Base-by-base conservation (phyloP, 352 stramenopile species). In the Pythium plurisporium region DNA sequence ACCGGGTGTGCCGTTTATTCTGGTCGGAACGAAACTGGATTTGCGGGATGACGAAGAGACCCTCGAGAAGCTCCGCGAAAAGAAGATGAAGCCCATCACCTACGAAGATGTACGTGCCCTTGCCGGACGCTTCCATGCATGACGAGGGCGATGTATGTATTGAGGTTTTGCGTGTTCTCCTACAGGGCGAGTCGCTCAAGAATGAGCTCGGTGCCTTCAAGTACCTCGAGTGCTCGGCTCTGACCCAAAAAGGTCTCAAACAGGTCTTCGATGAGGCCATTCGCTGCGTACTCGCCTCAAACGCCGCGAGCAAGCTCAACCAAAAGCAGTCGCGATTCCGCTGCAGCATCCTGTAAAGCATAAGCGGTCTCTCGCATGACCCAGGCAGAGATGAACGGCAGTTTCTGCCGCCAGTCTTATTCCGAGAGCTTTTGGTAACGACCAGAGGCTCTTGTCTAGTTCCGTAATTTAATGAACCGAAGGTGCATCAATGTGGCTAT, bases 1-100 rank as follows among this genome's bases (percentile, higher is more conserved):
- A 15, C 88, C 85, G 4, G 84, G 87, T 30, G 88, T 98, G 30
- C 94, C 94, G 3, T 98, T 98, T 71, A 97, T 98, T 59, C 76
- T 98, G 17, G 92, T 98, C 0, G 94, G 95, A 29, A 98, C 91
- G n/a, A 98, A 98, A 72, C 76, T 94, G 10, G 93, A 98, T 66
- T 57, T 98, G 29, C 82, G 89, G 27, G 87, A 97, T 49, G 92
- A 97, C 38, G 72, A 86, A 53, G 87, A 97, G 43, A 95, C 87
- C 30, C 79, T 96, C 14, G 80, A 93, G 46, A 91, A 95, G 64
- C 69, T 96, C 12, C 74, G 76, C 9, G 84, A 96, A 67, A 97
- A 95, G 80, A 90, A 89, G 33, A 69, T 87, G 34, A 62, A 59
- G 12, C 77, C 85, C 2, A 90, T 92, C 52, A 75, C 79, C 5